Evolutionary conservation across 75 land plant genomes (phyloP).

Genomic region (Larix kaempferi): DNA sequence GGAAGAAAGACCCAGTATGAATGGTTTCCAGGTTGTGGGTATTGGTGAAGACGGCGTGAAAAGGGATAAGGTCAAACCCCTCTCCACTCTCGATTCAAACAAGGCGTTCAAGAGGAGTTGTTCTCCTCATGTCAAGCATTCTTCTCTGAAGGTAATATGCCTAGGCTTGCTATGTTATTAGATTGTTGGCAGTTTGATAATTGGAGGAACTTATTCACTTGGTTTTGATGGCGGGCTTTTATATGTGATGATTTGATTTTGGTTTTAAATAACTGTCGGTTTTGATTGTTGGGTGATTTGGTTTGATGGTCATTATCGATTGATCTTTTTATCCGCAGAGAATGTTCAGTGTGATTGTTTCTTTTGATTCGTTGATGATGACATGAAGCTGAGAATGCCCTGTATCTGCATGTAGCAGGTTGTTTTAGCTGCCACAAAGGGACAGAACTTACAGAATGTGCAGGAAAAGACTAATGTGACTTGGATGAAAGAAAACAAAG

Average conservation of each 20-base stretch:
- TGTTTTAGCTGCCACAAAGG: not conserved
- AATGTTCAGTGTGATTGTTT: not conserved
- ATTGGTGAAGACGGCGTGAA: not conserved
- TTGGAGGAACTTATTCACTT: too few species aligned
- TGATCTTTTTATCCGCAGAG: too few species aligned
- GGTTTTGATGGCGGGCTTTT: too few species aligned
- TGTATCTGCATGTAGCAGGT: slow-evolving; percentile 1
- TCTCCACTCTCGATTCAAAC: slow-evolving; percentile 4
- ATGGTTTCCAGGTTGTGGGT: not conserved
- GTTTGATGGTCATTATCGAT: too few species aligned
- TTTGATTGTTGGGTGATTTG: too few species aligned
- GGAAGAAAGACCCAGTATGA: not conserved
- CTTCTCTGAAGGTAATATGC: not conserved
- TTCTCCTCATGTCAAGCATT: not conserved
- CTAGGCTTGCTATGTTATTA: too few species aligned
- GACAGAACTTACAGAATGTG: not conserved
- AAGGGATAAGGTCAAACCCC: not conserved
- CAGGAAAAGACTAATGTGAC: not conserved
- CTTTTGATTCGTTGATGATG: not conserved
- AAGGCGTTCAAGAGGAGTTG: not conserved
- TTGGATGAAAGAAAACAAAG: not conserved
- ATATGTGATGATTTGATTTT: too few species aligned
- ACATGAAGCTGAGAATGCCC: not conserved
- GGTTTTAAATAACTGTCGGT: too few species aligned
- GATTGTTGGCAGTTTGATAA: too few species aligned